A percentile compares a stretch with the other conserved stretches of the same genome.
These are phyloP conservation scores for Glonium stellatum DNA, from an alignment of 495 filamentous ascomycete species.

Conservation along the genomic window DNA sequence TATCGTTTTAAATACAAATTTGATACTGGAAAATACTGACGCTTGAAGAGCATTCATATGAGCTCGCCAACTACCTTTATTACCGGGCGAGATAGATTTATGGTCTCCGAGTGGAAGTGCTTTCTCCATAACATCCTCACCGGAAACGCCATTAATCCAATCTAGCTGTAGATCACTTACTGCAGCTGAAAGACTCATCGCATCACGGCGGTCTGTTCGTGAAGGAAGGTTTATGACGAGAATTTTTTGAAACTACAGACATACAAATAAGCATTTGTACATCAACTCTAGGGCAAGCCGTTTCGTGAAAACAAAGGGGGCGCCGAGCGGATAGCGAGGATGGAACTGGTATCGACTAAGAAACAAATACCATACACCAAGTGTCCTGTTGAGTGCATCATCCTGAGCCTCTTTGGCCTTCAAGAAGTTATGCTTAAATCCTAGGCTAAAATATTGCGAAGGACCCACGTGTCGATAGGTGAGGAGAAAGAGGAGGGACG, in stretches of 20 bases:
- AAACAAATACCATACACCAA: not conserved
- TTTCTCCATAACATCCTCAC: slow-evolving; percentile 12
- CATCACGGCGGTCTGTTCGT: slow-evolving; percentile 20
- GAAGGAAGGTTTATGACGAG: slow-evolving; percentile 22
- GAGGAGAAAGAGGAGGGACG: not conserved
- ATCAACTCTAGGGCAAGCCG: too few species aligned
- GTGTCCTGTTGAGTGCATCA: not conserved
- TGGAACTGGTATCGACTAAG: not conserved
- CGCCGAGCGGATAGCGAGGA: not conserved
- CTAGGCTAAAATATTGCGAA: not conserved
- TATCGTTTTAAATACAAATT: not conserved
- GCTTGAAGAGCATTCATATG: slow-evolving; percentile 23
- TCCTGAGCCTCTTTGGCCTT: not conserved
- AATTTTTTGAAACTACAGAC: slow-evolving; percentile 24
- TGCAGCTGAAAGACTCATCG: slow-evolving; percentile 15
- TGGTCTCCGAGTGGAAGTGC: slow-evolving; percentile 22
- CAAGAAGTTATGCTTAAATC: not conserved
- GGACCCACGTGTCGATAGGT: not conserved
- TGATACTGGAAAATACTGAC: slow-evolving; percentile 1
- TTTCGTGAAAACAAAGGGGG: not conserved
- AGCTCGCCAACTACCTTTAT: slow-evolving; percentile 24
- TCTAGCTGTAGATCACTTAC: slow-evolving; percentile 13
- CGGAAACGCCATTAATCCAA: slow-evolving; percentile 19
- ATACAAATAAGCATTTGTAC: too few species aligned
- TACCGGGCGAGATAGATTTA: slow-evolving; percentile 4